Evolutionary conservation across 83 land plant genomes (phyloP), one percentile per base, ranked within the genome.

Genomic region (Thuja plicata): DNA sequence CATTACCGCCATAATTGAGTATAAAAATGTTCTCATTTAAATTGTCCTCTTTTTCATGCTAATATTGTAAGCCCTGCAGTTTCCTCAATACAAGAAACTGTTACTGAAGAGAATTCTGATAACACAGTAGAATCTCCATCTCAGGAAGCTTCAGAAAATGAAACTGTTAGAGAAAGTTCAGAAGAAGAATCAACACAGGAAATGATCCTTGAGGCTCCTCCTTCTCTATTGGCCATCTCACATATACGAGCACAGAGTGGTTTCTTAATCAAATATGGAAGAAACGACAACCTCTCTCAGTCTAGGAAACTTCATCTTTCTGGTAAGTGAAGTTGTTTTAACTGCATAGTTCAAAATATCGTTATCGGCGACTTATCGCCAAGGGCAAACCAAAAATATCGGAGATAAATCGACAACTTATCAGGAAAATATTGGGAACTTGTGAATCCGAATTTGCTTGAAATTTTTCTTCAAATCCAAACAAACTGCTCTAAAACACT

Each of bases 41-140:
- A 86, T 85, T 96, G 97, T 89, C 97, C 97, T 13, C 89, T 94
- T 2, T 96, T 96, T 62, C 92, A 96, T 35, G 93, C 95, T 8
- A 87, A 78, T 60, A 52, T 95, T 73, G 77, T 73, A 4, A 73
- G 30, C 30, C 5, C 77, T 8, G 37, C 77, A 73, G 77, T 73
- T 73, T 32, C 77, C 35, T 37, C 37, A 73, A 73, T 11, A 2
- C 35, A 73, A 73, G 77, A 73, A 73, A 73, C 35, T 8, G 77
- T 73, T 30, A 73, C 34, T 45, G 85, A 82, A 82, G 85, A 82
- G 45, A 27, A 24, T 82, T 82, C 85, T 82, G 85, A 43, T 21
- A 45, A 32, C 3, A 27, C 54, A 10, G 85, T 82, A n/a, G 85
- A 82, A 10, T 82, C 48, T 82, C 48, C 85, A 45, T 82, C 41